A percentile compares a stretch with the other conserved stretches of the same genome.
Conservation (phyloP, 371 early-diverging fungal genomes). For the Syncephalastrum monosporum region DNA sequence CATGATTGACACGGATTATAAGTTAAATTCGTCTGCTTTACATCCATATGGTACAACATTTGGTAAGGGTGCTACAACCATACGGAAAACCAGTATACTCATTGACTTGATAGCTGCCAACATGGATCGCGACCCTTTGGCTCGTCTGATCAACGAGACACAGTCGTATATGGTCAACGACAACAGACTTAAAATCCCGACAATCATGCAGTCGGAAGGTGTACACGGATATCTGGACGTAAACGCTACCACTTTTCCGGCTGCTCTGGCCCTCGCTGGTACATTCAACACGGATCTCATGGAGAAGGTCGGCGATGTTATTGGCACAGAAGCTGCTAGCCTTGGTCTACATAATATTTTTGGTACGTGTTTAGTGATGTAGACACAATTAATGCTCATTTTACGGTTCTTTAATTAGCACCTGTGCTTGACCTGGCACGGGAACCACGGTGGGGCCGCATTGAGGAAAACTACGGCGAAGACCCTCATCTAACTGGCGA, state of each 20-base stretch:
- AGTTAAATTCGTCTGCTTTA: constrained; percentile 14
- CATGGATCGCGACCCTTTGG: constrained; percentile 13
- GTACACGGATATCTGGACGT: constrained; percentile 17
- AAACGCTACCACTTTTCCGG: constrained; percentile 14
- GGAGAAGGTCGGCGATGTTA: constrained; percentile 12
- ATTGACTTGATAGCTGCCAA: constrained; percentile 12
- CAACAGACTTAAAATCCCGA: constrained; percentile 17
- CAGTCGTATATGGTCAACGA: constrained; percentile 14
- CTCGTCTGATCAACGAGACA: constrained; percentile 15
- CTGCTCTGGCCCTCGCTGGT: constrained; percentile 15
- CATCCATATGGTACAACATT: constrained; percentile 15
- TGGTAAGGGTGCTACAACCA: constrained; percentile 4
- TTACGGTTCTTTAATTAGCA: constrained; percentile 2
- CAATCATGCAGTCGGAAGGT: constrained; percentile 25
- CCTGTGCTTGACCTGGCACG: constrained; percentile 23
- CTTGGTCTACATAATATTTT: constrained; percentile 20
- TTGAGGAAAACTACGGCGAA: constrained; percentile 25
- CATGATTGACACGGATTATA: constrained; percentile 10
- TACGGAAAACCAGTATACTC: background rate
- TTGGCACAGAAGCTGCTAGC: constrained; percentile 16
- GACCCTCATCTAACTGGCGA: constrained; percentile 22
- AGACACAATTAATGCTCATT: background rate
- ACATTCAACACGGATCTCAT: constrained; percentile 18
- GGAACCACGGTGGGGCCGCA: constrained; percentile 23
- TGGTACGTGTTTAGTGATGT: constrained; percentile 7